These are phyloP conservation scores for Stereum hirsutum DNA, from an alignment of 1,284 basidiomycete species.

Conservation along the genomic window DNA sequence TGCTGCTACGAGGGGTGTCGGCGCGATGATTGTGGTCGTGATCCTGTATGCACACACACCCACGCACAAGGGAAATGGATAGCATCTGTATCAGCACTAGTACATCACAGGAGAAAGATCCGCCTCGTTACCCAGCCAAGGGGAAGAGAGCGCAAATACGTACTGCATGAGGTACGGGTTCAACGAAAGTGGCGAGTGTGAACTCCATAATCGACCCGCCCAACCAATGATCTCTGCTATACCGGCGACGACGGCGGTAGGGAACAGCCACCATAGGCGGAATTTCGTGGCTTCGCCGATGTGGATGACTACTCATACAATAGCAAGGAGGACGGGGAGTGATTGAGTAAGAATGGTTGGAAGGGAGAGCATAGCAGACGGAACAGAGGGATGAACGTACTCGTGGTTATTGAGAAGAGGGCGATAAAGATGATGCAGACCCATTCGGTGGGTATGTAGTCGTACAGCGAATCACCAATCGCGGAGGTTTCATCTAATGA, in stretches of 20 bases:
- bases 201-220: constrained; percentile 26
- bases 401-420: constrained; percentile 29
- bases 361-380: not conserved
- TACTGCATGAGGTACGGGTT: constrained; percentile 22
- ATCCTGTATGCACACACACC: constrained; percentile 26
- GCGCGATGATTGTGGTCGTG: constrained; percentile 31
- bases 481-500: too few relatives aligned
- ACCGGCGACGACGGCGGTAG: constrained; percentile 40
- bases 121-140: not conserved
- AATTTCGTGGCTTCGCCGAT: constrained; percentile 29
- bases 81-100: not conserved
- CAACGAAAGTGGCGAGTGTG: constrained; percentile 12
- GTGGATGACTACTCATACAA: constrained; percentile 28
- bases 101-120: not conserved
- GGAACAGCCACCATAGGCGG: constrained; percentile 43
- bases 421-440: constrained; percentile 28
- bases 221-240: constrained; percentile 44
- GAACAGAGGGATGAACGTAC: constrained; percentile 15
- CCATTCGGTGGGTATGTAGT: constrained; percentile 31
- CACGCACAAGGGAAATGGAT: not conserved
- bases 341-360: not conserved
- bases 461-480: constrained; percentile 24
- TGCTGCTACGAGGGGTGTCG: constrained; percentile 37
- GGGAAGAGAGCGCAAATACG: constrained; percentile 16
- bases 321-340: not conserved